Evolutionary conservation across 108 stramenopile genomes (phyloP).

Genomic region (Epithemia pelagica): DNA sequence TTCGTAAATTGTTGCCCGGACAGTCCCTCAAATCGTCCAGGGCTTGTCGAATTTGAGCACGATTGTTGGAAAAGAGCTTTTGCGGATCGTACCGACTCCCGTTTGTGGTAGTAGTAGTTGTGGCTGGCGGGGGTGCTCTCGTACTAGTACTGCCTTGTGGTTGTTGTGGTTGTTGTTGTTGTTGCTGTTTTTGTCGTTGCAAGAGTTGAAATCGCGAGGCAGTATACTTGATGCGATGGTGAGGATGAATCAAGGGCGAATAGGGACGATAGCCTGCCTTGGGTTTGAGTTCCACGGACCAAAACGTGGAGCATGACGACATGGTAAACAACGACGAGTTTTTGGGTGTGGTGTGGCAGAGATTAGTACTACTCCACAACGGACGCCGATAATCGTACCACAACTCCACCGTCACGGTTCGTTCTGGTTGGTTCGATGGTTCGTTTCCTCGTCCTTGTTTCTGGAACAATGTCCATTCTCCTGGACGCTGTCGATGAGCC

Average conservation of each 20-base stretch:
- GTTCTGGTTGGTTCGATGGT: background rate
- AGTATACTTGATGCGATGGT: constrained; percentile 47
- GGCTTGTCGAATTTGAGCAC: constrained; percentile 23
- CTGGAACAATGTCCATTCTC: background rate
- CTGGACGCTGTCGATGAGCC: background rate
- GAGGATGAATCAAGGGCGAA: constrained; percentile 57
- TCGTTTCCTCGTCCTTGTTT: background rate
- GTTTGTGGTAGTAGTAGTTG: background rate
- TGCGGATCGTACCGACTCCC: constrained; percentile 32
- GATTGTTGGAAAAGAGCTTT: constrained; percentile 45
- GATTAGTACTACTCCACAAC: too few relatives aligned
- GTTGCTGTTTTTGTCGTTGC: constrained; percentile 41
- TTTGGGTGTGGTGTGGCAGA: too few relatives aligned
- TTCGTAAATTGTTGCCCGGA: constrained; percentile 62
- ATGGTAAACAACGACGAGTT: too few relatives aligned
- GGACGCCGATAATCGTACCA: background rate
- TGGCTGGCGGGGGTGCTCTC: background rate
- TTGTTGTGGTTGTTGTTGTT: constrained; percentile 14
- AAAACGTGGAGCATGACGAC: background rate
- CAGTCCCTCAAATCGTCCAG: constrained; percentile 29
- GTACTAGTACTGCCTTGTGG: background rate
- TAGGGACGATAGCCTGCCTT: constrained; percentile 64
- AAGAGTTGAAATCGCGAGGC: constrained; percentile 36
- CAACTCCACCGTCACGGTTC: background rate
- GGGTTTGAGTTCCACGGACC: constrained; percentile 59